These are phyloP conservation scores for Dissoconium aciculare DNA, from an alignment of 2,329 filamentous ascomycete genomes.

Conservation along the genomic window DNA sequence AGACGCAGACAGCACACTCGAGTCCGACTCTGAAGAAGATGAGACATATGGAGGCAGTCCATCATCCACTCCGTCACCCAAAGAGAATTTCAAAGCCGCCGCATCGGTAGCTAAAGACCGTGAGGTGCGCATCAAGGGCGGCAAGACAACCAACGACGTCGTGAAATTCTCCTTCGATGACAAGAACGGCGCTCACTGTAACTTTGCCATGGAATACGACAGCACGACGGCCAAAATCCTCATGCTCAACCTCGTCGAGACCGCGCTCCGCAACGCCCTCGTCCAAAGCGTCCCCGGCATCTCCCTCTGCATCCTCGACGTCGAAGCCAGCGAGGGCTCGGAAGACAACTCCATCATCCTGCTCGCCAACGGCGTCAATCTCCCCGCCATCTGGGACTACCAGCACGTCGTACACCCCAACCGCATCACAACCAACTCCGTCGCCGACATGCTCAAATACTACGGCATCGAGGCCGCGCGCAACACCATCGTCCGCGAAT, in stretches of 20 bases:
- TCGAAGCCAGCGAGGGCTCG: slow-evolving; percentile 30
- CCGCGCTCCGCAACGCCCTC: slow-evolving; percentile 60
- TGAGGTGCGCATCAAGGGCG: slow-evolving; percentile 48
- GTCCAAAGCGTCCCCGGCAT: slow-evolving; percentile 78
- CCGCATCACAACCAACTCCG: slow-evolving; percentile 80
- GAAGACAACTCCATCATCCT: slow-evolving; percentile 37
- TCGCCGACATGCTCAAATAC: slow-evolving; percentile 63
- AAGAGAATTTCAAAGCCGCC: slow-evolving; percentile 13
- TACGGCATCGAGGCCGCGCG: slow-evolving; percentile 94
- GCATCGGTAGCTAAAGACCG: slow-evolving; percentile 37
- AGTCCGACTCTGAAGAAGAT: slow-evolving; percentile 41
- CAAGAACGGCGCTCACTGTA: slow-evolving; percentile 55
- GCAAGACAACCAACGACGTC: slow-evolving; percentile 45
- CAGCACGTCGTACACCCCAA: slow-evolving; percentile 75
- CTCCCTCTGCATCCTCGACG: slow-evolving; percentile 52
- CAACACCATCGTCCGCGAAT: slow-evolving; percentile 70
- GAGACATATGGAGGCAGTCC: slow-evolving; percentile 36
- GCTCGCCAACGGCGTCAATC: slow-evolving; percentile 71
- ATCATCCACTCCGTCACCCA: slow-evolving; percentile 23
- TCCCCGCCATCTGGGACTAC: slow-evolving; percentile 80
- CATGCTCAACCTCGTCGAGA: slow-evolving; percentile 80
- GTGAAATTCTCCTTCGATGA: slow-evolving; percentile 70
- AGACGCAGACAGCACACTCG: slow-evolving; percentile 19
- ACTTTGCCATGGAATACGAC: slow-evolving; percentile 70
- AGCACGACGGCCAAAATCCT: slow-evolving; percentile 73